Conservation (phyloP, 768 basidiomycete genomes). For the Suillus variegatus region DNA sequence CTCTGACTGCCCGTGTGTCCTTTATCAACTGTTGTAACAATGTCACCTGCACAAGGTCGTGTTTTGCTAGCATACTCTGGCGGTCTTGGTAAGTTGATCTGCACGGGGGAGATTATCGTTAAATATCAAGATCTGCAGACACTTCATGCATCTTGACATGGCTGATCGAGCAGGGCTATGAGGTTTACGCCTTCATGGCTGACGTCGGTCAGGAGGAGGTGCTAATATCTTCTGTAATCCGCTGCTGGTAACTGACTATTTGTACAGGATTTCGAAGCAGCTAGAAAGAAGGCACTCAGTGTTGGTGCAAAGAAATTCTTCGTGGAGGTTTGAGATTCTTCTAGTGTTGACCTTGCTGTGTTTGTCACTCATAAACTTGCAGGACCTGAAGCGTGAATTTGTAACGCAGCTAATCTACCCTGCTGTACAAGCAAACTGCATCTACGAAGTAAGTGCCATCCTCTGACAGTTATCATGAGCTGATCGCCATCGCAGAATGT, state of each 20-base stretch:
- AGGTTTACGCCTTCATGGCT: constrained; percentile 96
- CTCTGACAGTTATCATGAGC: neutral
- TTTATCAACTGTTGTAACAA: neutral
- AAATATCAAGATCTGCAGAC: constrained; percentile 50
- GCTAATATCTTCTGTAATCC: constrained; percentile 10
- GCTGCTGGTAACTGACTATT: constrained; percentile 10
- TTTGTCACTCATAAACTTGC: constrained; percentile 10
- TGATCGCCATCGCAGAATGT: constrained; percentile 63
- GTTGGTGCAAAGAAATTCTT: constrained; percentile 98
- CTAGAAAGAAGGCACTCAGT: constrained; percentile 82
- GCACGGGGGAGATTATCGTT: neutral
- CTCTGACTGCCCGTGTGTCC: neutral
- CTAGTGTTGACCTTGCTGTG: neutral
- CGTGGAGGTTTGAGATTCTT: constrained; percentile 57
- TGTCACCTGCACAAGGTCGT: constrained; percentile 55
- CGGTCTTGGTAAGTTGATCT: constrained; percentile 75
- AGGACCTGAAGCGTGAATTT: constrained; percentile 96
- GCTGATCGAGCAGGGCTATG: constrained; percentile 98
- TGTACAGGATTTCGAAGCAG: constrained; percentile 87
- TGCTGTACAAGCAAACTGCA: constrained; percentile 96
- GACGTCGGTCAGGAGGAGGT: constrained; percentile 94
- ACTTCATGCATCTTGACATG: constrained; percentile 99
- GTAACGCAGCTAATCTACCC: constrained; percentile 97
- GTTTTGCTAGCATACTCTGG: constrained; percentile 98
- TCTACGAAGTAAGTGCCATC: constrained; percentile 77